These are phyloP conservation scores for Diaporthe helianthi DNA, from an alignment of 2,329 filamentous ascomycete genomes.

Conservation along the genomic window DNA sequence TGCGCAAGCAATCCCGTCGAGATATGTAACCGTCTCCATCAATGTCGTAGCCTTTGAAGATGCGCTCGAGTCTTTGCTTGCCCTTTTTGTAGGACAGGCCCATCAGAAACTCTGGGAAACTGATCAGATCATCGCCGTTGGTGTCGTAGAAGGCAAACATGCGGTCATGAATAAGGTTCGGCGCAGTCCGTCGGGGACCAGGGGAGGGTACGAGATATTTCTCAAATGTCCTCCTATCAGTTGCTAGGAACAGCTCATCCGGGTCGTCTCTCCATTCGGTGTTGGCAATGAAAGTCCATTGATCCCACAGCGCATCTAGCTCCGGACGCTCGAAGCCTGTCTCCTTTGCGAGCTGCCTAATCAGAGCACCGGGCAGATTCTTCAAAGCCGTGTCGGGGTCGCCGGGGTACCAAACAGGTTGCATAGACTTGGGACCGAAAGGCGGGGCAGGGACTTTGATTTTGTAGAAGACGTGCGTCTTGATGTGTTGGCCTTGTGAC, in stretches of 20 bases:
- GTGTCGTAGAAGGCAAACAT: constrained; percentile 98
- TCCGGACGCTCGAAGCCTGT: constrained; percentile 85
- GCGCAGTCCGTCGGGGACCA: constrained; percentile 76
- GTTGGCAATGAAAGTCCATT: constrained; percentile 93
- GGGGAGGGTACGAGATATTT: constrained; percentile 87
- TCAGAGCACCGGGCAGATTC: constrained; percentile 70
- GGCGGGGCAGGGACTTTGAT: constrained; percentile 88
- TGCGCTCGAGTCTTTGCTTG: constrained; percentile 73
- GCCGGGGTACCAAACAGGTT: constrained; percentile 87
- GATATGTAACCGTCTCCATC: constrained; percentile 87
- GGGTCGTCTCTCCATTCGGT: constrained; percentile 85
- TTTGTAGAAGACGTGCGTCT: constrained; percentile 97
- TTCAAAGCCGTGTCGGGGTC: constrained; percentile 76
- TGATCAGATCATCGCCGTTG: constrained; percentile 86
- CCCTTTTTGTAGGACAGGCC: constrained; percentile 76
- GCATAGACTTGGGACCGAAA: constrained; percentile 79
- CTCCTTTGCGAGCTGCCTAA: constrained; percentile 72
- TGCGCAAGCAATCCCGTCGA: constrained; percentile 84
- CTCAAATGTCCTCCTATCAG: constrained; percentile 93
- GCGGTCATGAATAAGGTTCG: constrained; percentile 92
- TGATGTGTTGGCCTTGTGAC: constrained; percentile 76
- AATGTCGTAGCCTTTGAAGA: constrained; percentile 91
- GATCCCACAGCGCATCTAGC: constrained; percentile 93
- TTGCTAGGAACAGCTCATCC: constrained; percentile 77
- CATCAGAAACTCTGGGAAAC: constrained; percentile 89